Evolutionary conservation across 2,329 filamentous ascomycete species (phyloP), one percentile per base, ranked within the genome.

Genomic region (Diaporthe ilicicola): DNA sequence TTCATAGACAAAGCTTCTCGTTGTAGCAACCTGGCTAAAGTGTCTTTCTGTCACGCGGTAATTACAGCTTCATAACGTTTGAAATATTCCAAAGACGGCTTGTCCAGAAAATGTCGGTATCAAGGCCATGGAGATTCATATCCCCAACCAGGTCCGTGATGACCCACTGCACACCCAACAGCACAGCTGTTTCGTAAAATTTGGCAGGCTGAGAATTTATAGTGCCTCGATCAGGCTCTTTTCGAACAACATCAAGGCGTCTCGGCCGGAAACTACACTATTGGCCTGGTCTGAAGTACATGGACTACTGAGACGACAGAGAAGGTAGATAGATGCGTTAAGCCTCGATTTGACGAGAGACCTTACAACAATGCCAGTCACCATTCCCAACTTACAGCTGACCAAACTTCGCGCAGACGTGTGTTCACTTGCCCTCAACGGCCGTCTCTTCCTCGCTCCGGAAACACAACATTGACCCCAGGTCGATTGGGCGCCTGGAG

Each of bases 81-180:
- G 22, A 12, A 50, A 4, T 54, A 27, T 13, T 15, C 59, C 78
- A 85, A 85, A 73, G 72, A 94, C 94, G 92, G 88, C 92, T 79
- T 81, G 92, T 84, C 92, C 93, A 75, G 90, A 94, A 83, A 95
- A 95, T 85, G 92, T 96, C 83, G 93, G 93, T 88, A 94, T 96
- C 81, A 95, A 95, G 87, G 93, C 93, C 91, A 93, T 95, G 83
- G 93, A 95, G 82, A 90, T 96, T 80, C 96, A 96, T 83, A 93
- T 94, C 80, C 93, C 93, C 75, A 92, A 88, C 82, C 93, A 95
- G 90, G 93, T 95, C 84, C 75, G 90, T 84, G 42, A 29, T 32
- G 39, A 15, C 9, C 22, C 68, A n/a, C 34, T 2, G 6, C 32
- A 39, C 42, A 24, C 19, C 29, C 19, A 12, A 22, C 4, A 27